Percentiles rank a stretch among this genome's conserved stretches.
These are phyloP conservation scores for Leccinum aurantiacum DNA, from an alignment of 768 basidiomycete genomes.

Conservation along the genomic window DNA sequence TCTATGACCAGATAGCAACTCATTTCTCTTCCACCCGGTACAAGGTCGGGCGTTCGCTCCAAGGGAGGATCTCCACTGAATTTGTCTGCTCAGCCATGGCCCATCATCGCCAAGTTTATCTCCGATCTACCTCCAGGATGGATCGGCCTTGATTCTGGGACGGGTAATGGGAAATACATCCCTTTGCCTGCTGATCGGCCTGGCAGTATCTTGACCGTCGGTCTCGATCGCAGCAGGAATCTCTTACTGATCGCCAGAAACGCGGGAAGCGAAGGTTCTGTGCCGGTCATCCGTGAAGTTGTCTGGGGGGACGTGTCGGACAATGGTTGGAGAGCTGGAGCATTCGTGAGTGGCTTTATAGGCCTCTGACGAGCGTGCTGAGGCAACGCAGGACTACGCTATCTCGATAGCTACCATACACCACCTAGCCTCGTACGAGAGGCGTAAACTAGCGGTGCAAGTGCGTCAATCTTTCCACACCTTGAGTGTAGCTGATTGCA, in stretches of 20 bases:
- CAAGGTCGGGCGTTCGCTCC: constrained; percentile 49
- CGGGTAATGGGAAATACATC: constrained; percentile 97
- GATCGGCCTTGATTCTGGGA: constrained; percentile 91
- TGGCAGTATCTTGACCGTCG: constrained; percentile 67
- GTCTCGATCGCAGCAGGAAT: constrained; percentile 80
- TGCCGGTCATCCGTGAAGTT: constrained; percentile 56
- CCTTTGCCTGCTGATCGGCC: constrained; percentile 67
- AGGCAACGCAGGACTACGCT: constrained; percentile 75
- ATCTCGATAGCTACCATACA: constrained; percentile 98
- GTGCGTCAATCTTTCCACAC: constrained; percentile 37
- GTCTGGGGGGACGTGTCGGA: constrained; percentile 79
- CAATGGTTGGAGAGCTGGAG: constrained; percentile 69
- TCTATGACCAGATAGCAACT: constrained; percentile 82
- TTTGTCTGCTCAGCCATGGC: constrained; percentile 69
- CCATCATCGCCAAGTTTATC: constrained; percentile 77
- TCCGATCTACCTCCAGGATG: constrained; percentile 69
- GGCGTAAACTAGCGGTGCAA: constrained; percentile 73
- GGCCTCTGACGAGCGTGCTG: neutral
- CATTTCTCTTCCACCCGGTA: constrained; percentile 91
- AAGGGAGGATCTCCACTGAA: neutral
- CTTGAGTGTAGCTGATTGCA: neutral
- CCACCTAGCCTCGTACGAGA: constrained; percentile 79
- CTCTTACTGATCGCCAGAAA: constrained; percentile 71
- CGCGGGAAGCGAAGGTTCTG: constrained; percentile 45
- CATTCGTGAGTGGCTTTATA: constrained; percentile 60